A percentile compares a stretch with the other conserved stretches of the same genome.
phyloP scores from a whole-genome alignment of 805 yeast genomes.

The Starmerella ratchasimensis region DNA sequence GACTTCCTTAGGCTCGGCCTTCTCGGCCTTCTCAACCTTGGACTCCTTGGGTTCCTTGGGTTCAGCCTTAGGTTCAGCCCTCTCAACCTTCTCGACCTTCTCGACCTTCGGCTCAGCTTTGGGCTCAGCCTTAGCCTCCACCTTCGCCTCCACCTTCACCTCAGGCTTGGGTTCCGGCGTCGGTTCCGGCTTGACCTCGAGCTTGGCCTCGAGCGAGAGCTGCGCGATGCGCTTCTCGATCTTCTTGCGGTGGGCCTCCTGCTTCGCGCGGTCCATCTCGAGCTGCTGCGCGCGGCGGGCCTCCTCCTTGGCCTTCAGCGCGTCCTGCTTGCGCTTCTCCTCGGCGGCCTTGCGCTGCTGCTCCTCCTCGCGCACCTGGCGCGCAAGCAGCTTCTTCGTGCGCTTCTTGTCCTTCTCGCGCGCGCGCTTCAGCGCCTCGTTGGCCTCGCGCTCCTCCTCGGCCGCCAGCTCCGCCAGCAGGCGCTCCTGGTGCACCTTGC shows the following conservation, averaged over 20 bases:
- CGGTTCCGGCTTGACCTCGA: conserved; percentile 10
- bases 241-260: conserved; percentile 23
- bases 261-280: conserved; percentile 22
- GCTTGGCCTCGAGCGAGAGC: conserved; percentile 17
- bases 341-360: conserved; percentile 27
- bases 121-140: not conserved
- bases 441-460: conserved; percentile 21
- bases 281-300: conserved; percentile 15
- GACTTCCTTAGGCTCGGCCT: conserved; percentile 1
- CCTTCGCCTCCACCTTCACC: not conserved
- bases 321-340: conserved; percentile 23
- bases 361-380: conserved; percentile 31
- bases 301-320: conserved; percentile 17
- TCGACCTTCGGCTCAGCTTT: conserved; percentile 10
- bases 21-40: conserved; percentile 3
- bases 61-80: conserved; percentile 19
- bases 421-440: conserved; percentile 26
- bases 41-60: conserved; percentile 13
- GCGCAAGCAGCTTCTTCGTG: conserved; percentile 30
- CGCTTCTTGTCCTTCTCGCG: conserved; percentile 31
- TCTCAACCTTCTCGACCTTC: conserved; percentile 23
- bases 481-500: conserved; percentile 44
- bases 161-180: conserved; percentile 3
- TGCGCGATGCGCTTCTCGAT: conserved; percentile 25
- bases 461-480: conserved; percentile 27